Base-by-base conservation (phyloP, 2,329 filamentous ascomycete species). In the Trichoderma sp. region DNA sequence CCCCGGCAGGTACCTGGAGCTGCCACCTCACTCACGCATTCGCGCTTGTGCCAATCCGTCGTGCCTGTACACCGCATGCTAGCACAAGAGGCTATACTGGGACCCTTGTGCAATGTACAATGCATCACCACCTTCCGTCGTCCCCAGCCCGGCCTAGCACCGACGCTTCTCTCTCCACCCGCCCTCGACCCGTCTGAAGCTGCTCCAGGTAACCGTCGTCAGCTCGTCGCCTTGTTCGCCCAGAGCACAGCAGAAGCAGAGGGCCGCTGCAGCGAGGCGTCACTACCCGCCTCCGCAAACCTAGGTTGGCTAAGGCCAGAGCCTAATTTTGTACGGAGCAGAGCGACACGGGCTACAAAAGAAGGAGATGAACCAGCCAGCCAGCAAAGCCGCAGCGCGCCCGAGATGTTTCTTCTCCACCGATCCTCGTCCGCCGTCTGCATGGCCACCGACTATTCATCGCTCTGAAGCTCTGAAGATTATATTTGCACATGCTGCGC, bases 361-460 rank as follows among this genome's bases (percentile, higher is more conserved):
- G 52, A 30, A n/a, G n/a, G n/a, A 49, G 18, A 49, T 49, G 46
- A 49, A 58, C 39, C 52, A 32, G 24, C 49, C 5, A 28, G 3
- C 26, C 6, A 34, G 14, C 54, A 56, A 64, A 60, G 49, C 43
- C 54, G 24, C 32, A 43, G 3, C 32, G n/a, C 39, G 21, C n/a
- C 21, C 32, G 13, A 39, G 21, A 43, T 14, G 1, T 5, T 34
- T 34, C 24, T 37, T 14, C 34, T 34, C 59, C 59, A 58, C 59
- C 37, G 66, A 64, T 51, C 24, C 66, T 68, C 52, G 24, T 54
- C 26, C 52, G 63, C 34, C 39, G 21, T 37, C 66, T 68, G 59
- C 51, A 63, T 39, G 66, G 58, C 66, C 66, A 68, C 66, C 66
- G 66, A 68, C 66, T 56, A 51, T 68, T 64, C n/a, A 52, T 34